Conservation (phyloP, 176 grass and related monocot species). For the Raddia guianensis region DNA sequence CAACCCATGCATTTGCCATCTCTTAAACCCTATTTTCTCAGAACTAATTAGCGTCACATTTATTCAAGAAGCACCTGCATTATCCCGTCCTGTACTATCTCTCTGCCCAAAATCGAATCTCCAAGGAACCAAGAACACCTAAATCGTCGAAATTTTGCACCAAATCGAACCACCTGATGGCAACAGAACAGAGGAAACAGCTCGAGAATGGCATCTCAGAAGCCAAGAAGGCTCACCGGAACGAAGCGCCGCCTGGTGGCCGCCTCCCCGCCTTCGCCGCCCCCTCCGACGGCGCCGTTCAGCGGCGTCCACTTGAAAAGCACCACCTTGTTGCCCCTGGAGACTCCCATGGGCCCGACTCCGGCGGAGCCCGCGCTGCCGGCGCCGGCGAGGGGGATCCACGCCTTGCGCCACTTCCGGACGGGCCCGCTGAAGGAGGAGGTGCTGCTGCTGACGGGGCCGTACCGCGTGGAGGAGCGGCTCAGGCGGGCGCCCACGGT, state of each 20-base stretch:
- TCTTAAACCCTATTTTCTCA: background rate
- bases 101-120: background rate
- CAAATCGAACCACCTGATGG: constrained; percentile 9
- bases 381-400: constrained; percentile 54
- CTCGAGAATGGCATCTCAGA: background rate
- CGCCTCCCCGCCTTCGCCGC: constrained; percentile 23
- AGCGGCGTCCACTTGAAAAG: constrained; percentile 81
- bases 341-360: constrained; percentile 1
- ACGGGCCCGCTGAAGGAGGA: constrained; percentile 72
- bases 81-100: background rate
- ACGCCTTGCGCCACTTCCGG: constrained; percentile 80
- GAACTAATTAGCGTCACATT: background rate
- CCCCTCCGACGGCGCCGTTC: constrained; percentile 29
- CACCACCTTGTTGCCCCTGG: constrained; percentile 42
- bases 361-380: constrained; percentile 5
- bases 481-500: constrained; percentile 52
- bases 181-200: background rate
- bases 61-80: background rate
- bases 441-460: constrained; percentile 50
- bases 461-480: constrained; percentile 79
- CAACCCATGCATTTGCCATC: background rate
- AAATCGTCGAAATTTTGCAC: background rate
- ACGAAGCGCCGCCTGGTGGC: constrained; percentile 63
- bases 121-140: background rate
- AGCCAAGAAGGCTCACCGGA: constrained; percentile 47